Evolutionary conservation across 805 yeast genomes (phyloP).

Genomic region (Nakazawaea sp.): DNA sequence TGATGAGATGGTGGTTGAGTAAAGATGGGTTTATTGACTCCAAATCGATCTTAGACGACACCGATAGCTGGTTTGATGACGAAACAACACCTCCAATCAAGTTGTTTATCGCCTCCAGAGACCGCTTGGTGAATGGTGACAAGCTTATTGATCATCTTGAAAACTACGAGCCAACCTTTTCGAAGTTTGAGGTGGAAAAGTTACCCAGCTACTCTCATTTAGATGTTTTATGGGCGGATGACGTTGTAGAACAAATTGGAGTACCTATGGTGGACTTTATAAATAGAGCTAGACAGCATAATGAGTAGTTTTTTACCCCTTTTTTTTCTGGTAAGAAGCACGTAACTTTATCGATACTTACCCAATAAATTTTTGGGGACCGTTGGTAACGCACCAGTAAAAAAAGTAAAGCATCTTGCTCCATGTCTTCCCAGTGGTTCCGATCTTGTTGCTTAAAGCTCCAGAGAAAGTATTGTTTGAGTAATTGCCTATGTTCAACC

Average conservation of each 20-base stretch:
- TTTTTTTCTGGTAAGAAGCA: no score
- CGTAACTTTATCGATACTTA: no score
- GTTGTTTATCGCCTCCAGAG: slow-evolving; percentile 66
- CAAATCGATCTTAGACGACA: slow-evolving; percentile 45
- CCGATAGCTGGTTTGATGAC: slow-evolving; percentile 45
- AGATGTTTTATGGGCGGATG: slow-evolving; percentile 91
- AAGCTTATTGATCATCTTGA: slow-evolving; percentile 59
- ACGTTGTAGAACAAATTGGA: slow-evolving; percentile 62
- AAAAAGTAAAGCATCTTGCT: no score
- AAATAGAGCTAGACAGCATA: neutral
- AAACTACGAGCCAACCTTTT: slow-evolving; percentile 45
- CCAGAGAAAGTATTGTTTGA: no score
- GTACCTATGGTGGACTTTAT: slow-evolving; percentile 31
- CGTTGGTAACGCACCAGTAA: no score
- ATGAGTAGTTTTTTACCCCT: no score
- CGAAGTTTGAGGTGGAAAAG: slow-evolving; percentile 30
- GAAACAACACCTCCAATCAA: slow-evolving; percentile 48
- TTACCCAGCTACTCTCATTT: slow-evolving; percentile 72
- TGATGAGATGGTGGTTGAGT: slow-evolving; percentile 93
- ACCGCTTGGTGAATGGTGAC: slow-evolving; percentile 72
- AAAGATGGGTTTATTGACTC: slow-evolving; percentile 40
- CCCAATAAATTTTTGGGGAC: no score
- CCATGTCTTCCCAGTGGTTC: no score
- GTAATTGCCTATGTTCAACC: no score
- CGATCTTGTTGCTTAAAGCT: no score